Evolutionary conservation across 257 asterid species (phyloP), one percentile per base, ranked within the genome.

Genomic region (Scutellaria galericulata): DNA sequence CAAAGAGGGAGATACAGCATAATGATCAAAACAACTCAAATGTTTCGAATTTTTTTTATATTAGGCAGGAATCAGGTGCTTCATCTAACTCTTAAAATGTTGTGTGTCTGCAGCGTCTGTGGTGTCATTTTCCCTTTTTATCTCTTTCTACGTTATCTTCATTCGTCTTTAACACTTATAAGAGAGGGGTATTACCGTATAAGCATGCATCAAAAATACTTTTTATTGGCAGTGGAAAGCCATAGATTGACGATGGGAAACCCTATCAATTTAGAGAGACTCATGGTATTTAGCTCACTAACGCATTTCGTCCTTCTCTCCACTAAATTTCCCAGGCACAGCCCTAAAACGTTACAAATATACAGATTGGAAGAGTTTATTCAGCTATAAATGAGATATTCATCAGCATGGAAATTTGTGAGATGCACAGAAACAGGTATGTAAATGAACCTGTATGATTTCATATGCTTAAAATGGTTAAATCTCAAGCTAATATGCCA

Each of bases 381-480:
- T 80, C 31, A 41, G 57, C 56, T 58, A 27, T 58, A 56, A 22
- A 69, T 2, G 11, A 18, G 42, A 45, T 46, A 70, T 70, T 51
- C 48, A 64, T 55, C 41, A 73, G 64, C 55, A 15, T 39, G 54
- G 47, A 64, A 48, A 70, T 15, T 70, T 42, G 42, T 31, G 57
- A 64, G 73, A 55, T 70, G 71, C 58, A 67, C 20, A 55, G 45
- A 64, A 59, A 14, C 20, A 61, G 51, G 55, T 42, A 27, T 72
- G 66, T 40, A 44, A 73, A 48, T 70, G 44, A 77, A 40, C 50
- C 44, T 51, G 31, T 31, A 56, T 1, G 47, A 56, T 20, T 39
- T 52, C 48, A 56, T 20, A 39, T 39, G 77, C 58, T 69, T 72
- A 63, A 20, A 65, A 66, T 20, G 69, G 68, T 78, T 4, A 9